Evolutionary conservation across 1,139 yeast genomes (phyloP).

Genomic region (Kluyveromyces sp.): DNA sequence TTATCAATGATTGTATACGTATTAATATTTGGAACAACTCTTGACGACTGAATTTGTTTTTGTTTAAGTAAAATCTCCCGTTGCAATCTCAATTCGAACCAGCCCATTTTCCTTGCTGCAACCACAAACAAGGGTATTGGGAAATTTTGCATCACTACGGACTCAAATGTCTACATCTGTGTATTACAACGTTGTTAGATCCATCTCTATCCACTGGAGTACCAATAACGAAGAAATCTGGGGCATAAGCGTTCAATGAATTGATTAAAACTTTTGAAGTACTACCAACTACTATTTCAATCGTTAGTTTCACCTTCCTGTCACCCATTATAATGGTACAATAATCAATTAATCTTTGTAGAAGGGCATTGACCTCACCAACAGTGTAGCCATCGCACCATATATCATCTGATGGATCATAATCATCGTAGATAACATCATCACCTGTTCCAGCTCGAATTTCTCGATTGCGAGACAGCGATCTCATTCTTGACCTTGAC

Average conservation of each 20-base stretch:
- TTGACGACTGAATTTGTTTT: too few relatives aligned
- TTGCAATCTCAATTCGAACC: constrained; percentile 39
- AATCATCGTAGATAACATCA: not conserved
- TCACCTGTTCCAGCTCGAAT: constrained; percentile 14
- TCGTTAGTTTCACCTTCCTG: constrained; percentile 46
- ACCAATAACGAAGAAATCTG: constrained; percentile 56
- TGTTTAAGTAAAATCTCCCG: constrained; percentile 7
- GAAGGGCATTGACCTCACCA: constrained; percentile 21
- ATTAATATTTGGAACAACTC: too few relatives aligned
- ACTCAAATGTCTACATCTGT: constrained; percentile 54
- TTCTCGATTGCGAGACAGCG: constrained; percentile 11
- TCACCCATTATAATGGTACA: constrained; percentile 42
- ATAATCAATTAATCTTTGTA: constrained; percentile 40
- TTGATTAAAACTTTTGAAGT: constrained; percentile 52
- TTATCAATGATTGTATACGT: too few relatives aligned
- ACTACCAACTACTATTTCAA: constrained; percentile 56
- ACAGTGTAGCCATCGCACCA: constrained; percentile 28
- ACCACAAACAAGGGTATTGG: constrained; percentile 65
- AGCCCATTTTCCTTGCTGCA: constrained; percentile 56
- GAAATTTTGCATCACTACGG: constrained; percentile 53
- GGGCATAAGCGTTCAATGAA: constrained; percentile 55
- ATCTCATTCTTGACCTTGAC: constrained; percentile 31
- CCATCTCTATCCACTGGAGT: constrained; percentile 44
- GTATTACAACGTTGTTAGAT: constrained; percentile 46
- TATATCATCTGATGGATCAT: constrained; percentile 21